A percentile compares a stretch with the other conserved stretches of the same genome.
phyloP scores from a whole-genome alignment of 352 stramenopile species.

The Globisporangium paddicum region DNA sequence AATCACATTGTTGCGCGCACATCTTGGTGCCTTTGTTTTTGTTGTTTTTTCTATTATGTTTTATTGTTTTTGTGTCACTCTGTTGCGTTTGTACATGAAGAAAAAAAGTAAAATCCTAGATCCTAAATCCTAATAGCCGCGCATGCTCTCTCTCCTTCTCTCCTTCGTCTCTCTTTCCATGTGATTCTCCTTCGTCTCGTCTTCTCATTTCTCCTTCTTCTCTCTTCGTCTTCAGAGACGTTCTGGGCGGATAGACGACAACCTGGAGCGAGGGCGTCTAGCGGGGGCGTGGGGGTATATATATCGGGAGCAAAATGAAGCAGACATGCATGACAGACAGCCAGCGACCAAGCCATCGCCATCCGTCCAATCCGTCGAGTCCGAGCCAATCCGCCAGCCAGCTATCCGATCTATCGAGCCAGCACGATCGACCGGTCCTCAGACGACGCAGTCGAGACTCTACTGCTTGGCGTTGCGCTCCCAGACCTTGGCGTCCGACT shows the following conservation, averaged over 20 bases:
- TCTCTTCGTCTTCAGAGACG: neutral
- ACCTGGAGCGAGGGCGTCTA: neutral
- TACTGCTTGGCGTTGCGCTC: conserved; percentile 9
- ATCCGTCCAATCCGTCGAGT: neutral
- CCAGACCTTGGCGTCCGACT: conserved; percentile 22
- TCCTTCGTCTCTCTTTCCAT: neutral
- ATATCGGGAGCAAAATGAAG: neutral
- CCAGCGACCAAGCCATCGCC: neutral
- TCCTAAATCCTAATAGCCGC: conserved; percentile 5
- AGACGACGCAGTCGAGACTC: neutral
- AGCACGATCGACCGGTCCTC: neutral
- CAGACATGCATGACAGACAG: neutral
- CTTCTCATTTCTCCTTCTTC: neutral
- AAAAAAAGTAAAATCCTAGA: neutral
- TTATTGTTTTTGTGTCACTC: neutral
- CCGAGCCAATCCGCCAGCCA: neutral
- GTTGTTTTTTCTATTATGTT: conserved; percentile 2
- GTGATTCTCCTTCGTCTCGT: neutral
- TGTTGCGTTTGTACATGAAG: neutral
- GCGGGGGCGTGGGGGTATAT: neutral
- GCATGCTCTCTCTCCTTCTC: neutral
- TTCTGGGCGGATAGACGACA: neutral
- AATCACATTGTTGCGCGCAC: too few relatives aligned
- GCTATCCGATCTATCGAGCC: conserved; percentile 1
- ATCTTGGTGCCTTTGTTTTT: too few relatives aligned